A percentile compares a stretch with the other conserved stretches of the same genome.
Evolutionary conservation across 176 grass and related monocot genomes (phyloP).

Genomic region (Oryza longistaminata): DNA sequence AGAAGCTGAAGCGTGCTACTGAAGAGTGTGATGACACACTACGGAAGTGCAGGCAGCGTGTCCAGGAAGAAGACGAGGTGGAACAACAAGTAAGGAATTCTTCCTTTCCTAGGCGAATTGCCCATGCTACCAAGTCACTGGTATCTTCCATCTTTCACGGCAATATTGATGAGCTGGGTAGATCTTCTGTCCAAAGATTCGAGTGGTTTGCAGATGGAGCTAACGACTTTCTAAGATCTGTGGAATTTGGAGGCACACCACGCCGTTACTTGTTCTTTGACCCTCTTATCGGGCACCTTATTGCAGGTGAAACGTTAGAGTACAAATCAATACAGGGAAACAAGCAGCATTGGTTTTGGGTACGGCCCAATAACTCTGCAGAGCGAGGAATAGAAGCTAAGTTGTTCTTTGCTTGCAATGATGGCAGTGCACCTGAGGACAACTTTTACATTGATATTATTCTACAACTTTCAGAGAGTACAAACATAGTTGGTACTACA

Average conservation of each 20-base stretch:
- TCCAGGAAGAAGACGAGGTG: not conserved
- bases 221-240: not conserved
- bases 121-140: not conserved
- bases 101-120: not conserved
- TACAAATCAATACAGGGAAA: not conserved
- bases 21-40: not conserved
- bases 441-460: not conserved
- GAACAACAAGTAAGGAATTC: not conserved
- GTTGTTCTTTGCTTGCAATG: not conserved
- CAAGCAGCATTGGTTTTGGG: not conserved
- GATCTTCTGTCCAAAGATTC: not conserved
- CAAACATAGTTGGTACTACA: not conserved
- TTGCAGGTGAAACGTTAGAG: not conserved
- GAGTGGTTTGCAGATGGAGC: not conserved
- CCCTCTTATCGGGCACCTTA: constrained; percentile 13
- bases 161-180: not conserved
- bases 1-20: not conserved
- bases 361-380: not conserved
- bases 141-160: not conserved
- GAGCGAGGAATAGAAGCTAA: not conserved
- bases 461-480: constrained; percentile 4
- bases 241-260: not conserved
- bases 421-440: not conserved
- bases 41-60: not conserved
- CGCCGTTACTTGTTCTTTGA: not conserved